Percentiles rank a stretch among this genome's conserved stretches.
phyloP scores from a whole-genome alignment of 768 basidiomycete genomes.

The Strobilomyces echinocephalus region DNA sequence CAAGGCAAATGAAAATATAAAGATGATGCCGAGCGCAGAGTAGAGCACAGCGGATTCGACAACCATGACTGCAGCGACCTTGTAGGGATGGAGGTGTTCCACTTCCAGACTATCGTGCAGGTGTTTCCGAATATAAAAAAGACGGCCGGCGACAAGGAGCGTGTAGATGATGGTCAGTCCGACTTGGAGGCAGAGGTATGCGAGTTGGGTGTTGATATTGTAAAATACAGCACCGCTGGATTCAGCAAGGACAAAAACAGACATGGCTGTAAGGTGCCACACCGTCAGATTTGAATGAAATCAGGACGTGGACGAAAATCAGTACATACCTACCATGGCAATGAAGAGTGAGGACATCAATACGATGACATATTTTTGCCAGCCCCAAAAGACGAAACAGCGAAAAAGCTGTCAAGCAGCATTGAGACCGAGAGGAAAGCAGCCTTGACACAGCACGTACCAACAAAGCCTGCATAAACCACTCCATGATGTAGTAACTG shows the following conservation, averaged over 20 bases:
- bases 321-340: conserved; percentile 13
- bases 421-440: neutral
- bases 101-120: conserved; percentile 14
- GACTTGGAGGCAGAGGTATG: conserved; percentile 29
- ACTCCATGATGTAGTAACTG: conserved; percentile 28
- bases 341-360: conserved; percentile 14
- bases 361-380: conserved; percentile 10
- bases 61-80: conserved; percentile 28
- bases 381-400: conserved; percentile 14
- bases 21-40: conserved; percentile 24
- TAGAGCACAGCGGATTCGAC: conserved; percentile 35
- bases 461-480: conserved; percentile 27
- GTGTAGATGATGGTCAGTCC: conserved; percentile 31
- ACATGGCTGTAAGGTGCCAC: conserved; percentile 7
- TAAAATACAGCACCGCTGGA: conserved; percentile 13
- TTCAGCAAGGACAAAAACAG: conserved; percentile 13
- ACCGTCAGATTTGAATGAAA: neutral
- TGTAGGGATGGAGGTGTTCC: conserved; percentile 21
- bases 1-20: conserved; percentile 28
- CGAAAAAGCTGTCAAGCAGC: conserved; percentile 10
- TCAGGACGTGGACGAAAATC: neutral
- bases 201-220: conserved; percentile 17
- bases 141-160: conserved; percentile 26
- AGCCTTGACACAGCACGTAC: conserved; percentile 1
- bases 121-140: conserved; percentile 19